Evolutionary conservation across 2,329 filamentous ascomycete species (phyloP), one percentile per base, ranked within the genome.

Genomic region (Ophiostoma quercus): DNA sequence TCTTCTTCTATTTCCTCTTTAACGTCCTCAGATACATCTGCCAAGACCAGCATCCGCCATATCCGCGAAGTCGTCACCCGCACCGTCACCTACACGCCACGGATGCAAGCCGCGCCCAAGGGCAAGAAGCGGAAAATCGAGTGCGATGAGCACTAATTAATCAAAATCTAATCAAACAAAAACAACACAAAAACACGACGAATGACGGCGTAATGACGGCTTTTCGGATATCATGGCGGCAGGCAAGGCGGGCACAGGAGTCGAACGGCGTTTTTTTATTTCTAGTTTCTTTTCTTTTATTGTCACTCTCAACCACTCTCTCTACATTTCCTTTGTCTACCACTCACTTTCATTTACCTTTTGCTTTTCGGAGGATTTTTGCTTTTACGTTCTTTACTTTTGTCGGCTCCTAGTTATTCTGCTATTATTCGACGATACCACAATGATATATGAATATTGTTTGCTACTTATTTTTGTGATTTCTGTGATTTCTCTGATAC

Each of bases 51-150:
- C 75, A 83, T 89, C 70, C 86, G 89, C 71, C 85, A 90, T 76
- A 92, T 97, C 71, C 85, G 92, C 69, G 93, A 97, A 79, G 92
- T 97, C 4, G 91, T 97, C 68, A 97, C 94, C n/a, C 87, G 93
- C 74, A 97, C 93, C 19, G 92, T 97, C 71, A 97, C 92, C 57
- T 97, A 96, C 80, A 96, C 92, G 78, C 90, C 69, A 8, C 69
- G 89, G 74, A 92, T 98, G 82, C 91, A 93, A 74, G 92, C 94
- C 32, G 92, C 94, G 51, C 94, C 93, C 8, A 94, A 94, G 79
- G 94, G 94, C 73, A 98, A 97, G 85, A 88, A 93, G 81, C 90
- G 94, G 82, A 96, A 92, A 83, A 79, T 84, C 67, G 83, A 85
- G 73, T 82, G 73, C 73, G 70, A 71, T 32, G 69, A 71, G 51